These are phyloP conservation scores for Hypoxylon trugodes DNA, from an alignment of 495 filamentous ascomycete species.

Conservation along the genomic window DNA sequence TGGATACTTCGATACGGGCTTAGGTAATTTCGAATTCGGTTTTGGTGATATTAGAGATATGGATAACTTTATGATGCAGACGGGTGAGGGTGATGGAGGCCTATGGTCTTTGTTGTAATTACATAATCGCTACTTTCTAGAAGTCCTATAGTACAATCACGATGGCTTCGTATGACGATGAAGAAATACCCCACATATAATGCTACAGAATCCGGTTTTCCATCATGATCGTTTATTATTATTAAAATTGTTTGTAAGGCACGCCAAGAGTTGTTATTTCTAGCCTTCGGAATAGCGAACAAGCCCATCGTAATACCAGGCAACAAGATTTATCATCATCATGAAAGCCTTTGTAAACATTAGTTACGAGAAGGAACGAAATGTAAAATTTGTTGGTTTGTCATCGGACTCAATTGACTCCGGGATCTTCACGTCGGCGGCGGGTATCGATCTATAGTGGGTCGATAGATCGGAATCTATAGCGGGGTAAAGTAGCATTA, in stretches of 20 bases:
- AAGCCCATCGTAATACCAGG: too few species aligned
- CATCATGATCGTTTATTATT: too few species aligned
- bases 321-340: neutral
- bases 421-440: too few species aligned
- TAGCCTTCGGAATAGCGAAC: neutral
- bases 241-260: too few species aligned
- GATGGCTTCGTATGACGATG: too few species aligned
- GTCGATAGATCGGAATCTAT: too few species aligned
- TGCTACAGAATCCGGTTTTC: too few species aligned
- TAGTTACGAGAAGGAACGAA: neutral
- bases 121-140: neutral
- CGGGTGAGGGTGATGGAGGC: conserved; percentile 17
- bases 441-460: too few species aligned
- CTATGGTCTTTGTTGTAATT: conserved; percentile 27
- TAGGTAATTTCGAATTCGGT: conserved; percentile 2
- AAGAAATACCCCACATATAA: too few species aligned
- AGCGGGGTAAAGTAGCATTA: too few species aligned
- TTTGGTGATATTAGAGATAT: conserved; percentile 29
- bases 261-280: too few species aligned
- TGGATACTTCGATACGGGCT: neutral
- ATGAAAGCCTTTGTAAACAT: neutral
- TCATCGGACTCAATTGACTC: conserved; percentile 12
- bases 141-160: too few species aligned
- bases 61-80: conserved; percentile 28
- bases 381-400: neutral